These are phyloP conservation scores for Lactarius tabidus DNA, from an alignment of 768 basidiomycete genomes.

Conservation along the genomic window DNA sequence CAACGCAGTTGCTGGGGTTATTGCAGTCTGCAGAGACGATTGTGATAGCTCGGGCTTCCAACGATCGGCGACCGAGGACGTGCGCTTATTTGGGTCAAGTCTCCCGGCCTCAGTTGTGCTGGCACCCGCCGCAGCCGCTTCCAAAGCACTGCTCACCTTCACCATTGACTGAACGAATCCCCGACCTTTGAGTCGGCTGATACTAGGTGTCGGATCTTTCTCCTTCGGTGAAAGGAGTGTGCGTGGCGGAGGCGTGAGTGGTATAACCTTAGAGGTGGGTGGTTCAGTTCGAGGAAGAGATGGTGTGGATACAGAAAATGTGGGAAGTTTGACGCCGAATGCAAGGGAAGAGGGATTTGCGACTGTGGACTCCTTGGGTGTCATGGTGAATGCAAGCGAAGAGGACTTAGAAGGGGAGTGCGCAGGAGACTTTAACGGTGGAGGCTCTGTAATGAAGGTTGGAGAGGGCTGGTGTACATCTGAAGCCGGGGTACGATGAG, in stretches of 20 bases:
- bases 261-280: conserved; percentile 45
- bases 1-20: background rate
- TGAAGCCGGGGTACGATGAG: conserved; percentile 7
- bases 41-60: conserved; percentile 21
- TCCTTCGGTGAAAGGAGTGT: conserved; percentile 50
- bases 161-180: conserved; percentile 86
- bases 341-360: conserved; percentile 32
- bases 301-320: conserved; percentile 26
- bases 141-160: conserved; percentile 57
- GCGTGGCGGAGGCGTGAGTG: conserved; percentile 45
- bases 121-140: conserved; percentile 34
- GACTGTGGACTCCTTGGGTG: conserved; percentile 30
- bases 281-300: conserved; percentile 52
- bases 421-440: conserved; percentile 13
- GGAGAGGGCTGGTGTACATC: background rate
- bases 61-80: conserved; percentile 14
- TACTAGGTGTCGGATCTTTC: conserved; percentile 78
- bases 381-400: conserved; percentile 16
- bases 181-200: conserved; percentile 77
- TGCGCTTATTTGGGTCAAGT: conserved; percentile 3
- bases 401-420: conserved; percentile 21
- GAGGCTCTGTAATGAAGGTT: background rate
- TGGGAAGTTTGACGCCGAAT: conserved; percentile 24
- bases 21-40: background rate
- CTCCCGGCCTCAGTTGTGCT: conserved; percentile 27